A percentile compares a stretch with the other conserved stretches of the same genome.
These are phyloP conservation scores for Diutina ranongensis DNA, from an alignment of 1,139 yeast genomes.

Conservation along the genomic window DNA sequence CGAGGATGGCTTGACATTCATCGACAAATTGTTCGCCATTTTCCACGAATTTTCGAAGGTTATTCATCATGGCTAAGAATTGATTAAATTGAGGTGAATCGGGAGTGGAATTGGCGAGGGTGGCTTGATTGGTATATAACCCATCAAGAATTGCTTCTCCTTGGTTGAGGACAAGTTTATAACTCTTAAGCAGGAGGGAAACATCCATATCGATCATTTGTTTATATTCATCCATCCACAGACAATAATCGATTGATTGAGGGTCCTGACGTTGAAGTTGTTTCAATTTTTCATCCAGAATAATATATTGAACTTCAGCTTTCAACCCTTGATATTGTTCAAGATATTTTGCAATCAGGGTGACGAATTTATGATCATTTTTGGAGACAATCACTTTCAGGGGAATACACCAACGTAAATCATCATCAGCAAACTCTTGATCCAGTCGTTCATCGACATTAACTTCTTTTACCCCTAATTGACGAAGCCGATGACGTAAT, in stretches of 20 bases:
- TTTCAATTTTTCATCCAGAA: slow-evolving; percentile 42
- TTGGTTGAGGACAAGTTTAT: slow-evolving; percentile 35
- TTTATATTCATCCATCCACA: slow-evolving; percentile 42
- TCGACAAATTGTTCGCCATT: slow-evolving; percentile 42
- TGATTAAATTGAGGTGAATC: background rate
- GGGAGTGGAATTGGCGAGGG: background rate
- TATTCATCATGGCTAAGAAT: slow-evolving; percentile 13
- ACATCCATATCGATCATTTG: slow-evolving; percentile 26
- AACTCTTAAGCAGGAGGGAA: slow-evolving; percentile 35
- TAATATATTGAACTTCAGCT: slow-evolving; percentile 33
- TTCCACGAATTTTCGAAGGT: slow-evolving; percentile 31
- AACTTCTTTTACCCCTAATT: slow-evolving; percentile 18
- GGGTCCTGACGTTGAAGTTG: slow-evolving; percentile 17
- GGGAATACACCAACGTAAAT: background rate
- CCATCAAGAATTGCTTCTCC: slow-evolving; percentile 35
- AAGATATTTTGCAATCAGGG: background rate
- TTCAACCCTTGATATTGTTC: slow-evolving; percentile 10
- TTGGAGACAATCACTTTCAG: background rate
- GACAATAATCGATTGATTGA: slow-evolving; percentile 22
- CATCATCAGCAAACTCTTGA: slow-evolving; percentile 1
- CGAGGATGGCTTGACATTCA: slow-evolving; percentile 41
- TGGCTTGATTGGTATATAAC: background rate
- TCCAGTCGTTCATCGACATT: slow-evolving; percentile 19
- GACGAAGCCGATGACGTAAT: slow-evolving; percentile 27
- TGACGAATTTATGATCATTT: background rate